Evolutionary conservation across 768 basidiomycete genomes (phyloP).

Genomic region (Pleurotus giganteus): DNA sequence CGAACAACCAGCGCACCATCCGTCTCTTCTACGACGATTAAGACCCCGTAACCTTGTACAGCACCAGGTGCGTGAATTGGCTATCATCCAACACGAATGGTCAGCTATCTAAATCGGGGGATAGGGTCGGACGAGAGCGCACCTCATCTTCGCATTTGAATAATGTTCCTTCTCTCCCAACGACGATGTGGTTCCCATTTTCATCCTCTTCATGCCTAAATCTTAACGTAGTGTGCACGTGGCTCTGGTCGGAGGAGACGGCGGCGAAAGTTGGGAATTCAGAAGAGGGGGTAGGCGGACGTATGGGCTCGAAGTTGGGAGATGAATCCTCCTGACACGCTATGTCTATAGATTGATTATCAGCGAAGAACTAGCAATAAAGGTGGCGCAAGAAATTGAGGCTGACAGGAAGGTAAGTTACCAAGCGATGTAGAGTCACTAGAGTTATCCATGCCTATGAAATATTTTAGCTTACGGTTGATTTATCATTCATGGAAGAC

Average conservation of each 20-base stretch:
- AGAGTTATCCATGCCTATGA: too few relatives aligned
- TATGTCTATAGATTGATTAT: too few relatives aligned
- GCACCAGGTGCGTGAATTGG: constrained; percentile 83
- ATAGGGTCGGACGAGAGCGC: not conserved
- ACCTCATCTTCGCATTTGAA: constrained; percentile 78
- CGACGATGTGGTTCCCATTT: constrained; percentile 67
- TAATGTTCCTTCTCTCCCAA: constrained; percentile 67
- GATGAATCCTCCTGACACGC: too few relatives aligned
- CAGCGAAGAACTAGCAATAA: too few relatives aligned
- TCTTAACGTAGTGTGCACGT: constrained; percentile 49
- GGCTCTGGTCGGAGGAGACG: constrained; percentile 1
- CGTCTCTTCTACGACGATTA: constrained; percentile 66
- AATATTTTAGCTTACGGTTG: too few relatives aligned
- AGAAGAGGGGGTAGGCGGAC: not conserved
- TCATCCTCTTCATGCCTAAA: constrained; percentile 64
- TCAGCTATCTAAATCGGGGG: not conserved
- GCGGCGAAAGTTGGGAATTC: not conserved
- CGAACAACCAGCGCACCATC: constrained; percentile 58
- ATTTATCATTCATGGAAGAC: too few relatives aligned
- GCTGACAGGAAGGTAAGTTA: too few relatives aligned
- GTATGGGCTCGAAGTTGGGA: too few relatives aligned
- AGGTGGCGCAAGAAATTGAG: too few relatives aligned
- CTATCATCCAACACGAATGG: constrained; percentile 26
- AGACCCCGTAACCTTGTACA: constrained; percentile 80
- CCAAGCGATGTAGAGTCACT: too few relatives aligned